phyloP scores from a whole-genome alignment of 352 stramenopile species.

The Globisporangium paroecandrum region DNA sequence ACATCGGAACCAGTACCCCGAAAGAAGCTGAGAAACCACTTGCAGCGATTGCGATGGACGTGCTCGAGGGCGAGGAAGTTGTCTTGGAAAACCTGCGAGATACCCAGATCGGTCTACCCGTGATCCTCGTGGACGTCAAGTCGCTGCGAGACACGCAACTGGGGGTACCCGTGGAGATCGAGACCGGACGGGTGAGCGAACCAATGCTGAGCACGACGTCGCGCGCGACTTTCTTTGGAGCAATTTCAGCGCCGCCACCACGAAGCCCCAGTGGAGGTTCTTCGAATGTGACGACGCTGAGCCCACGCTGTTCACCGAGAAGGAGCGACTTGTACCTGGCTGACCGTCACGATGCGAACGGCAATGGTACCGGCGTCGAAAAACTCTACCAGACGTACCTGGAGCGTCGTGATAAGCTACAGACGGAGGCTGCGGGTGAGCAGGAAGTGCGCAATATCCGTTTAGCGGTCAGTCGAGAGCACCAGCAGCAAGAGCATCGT shows the following conservation, averaged over 20 bases:
- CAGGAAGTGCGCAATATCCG: constrained; percentile 1
- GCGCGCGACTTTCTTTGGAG: constrained; percentile 6
- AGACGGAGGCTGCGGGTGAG: constrained; percentile 2
- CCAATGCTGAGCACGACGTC: constrained; percentile 5
- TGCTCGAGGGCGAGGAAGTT: neutral
- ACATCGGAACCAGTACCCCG: neutral
- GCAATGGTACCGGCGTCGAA: constrained; percentile 1
- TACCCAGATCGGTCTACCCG: constrained; percentile 12
- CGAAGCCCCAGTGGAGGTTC: neutral
- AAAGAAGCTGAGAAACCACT: neutral
- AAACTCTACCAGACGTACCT: constrained; percentile 12
- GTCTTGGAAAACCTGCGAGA: constrained; percentile 3
- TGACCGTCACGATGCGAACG: neutral
- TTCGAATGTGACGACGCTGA: neutral
- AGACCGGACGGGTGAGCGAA: constrained; percentile 8
- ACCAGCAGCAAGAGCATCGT: constrained; percentile 7
- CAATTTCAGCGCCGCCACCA: neutral
- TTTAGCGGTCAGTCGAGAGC: constrained; percentile 1
- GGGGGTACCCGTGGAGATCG: constrained; percentile 9
- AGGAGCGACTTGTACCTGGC: constrained; percentile 10
- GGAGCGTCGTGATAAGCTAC: neutral
- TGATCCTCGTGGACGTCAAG: constrained; percentile 13
- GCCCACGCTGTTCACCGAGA: neutral
- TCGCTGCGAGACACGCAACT: constrained; percentile 10
- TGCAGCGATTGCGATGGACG: constrained; percentile 2